Conservation (phyloP, 2,329 filamentous ascomycete genomes). For the Pseudocercospora pini-densiflorae region DNA sequence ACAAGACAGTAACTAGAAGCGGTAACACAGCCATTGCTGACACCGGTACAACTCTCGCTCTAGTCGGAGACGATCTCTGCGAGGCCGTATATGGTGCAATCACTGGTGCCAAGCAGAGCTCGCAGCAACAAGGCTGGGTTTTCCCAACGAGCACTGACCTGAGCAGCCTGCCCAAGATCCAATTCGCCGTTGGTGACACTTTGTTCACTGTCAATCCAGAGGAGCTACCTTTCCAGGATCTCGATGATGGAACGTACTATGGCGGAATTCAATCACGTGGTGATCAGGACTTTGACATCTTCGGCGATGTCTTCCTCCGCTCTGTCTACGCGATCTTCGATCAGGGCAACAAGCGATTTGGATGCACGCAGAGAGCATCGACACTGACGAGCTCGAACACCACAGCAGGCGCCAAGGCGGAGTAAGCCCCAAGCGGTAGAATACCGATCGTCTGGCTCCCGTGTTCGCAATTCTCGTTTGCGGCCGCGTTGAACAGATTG, state of each 20-base stretch:
- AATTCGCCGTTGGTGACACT: conserved; percentile 65
- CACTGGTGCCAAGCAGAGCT: conserved; percentile 53
- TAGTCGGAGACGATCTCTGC: conserved; percentile 65
- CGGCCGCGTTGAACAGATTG: background rate
- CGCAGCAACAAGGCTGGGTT: conserved; percentile 57
- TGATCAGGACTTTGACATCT: conserved; percentile 62
- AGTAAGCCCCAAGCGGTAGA: background rate
- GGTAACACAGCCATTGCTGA: conserved; percentile 71
- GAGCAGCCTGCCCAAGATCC: conserved; percentile 63
- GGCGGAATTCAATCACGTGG: conserved; percentile 70
- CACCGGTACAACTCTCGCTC: conserved; percentile 70
- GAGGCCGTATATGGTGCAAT: conserved; percentile 68
- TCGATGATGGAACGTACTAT: conserved; percentile 61
- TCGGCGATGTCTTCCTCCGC: conserved; percentile 68
- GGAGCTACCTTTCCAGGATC: conserved; percentile 63
- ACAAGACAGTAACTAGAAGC: conserved; percentile 56
- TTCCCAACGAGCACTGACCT: conserved; percentile 60
- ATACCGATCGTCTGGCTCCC: background rate
- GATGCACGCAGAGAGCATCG: conserved; percentile 54
- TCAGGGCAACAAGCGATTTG: conserved; percentile 62
- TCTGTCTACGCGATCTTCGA: conserved; percentile 69
- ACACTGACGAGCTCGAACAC: conserved; percentile 13
- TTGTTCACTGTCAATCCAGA: conserved; percentile 67
- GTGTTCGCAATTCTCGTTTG: background rate
- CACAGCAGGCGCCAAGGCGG: background rate